Evolutionary conservation across 805 yeast species (phyloP).

Genomic region (Candida insectorum): DNA sequence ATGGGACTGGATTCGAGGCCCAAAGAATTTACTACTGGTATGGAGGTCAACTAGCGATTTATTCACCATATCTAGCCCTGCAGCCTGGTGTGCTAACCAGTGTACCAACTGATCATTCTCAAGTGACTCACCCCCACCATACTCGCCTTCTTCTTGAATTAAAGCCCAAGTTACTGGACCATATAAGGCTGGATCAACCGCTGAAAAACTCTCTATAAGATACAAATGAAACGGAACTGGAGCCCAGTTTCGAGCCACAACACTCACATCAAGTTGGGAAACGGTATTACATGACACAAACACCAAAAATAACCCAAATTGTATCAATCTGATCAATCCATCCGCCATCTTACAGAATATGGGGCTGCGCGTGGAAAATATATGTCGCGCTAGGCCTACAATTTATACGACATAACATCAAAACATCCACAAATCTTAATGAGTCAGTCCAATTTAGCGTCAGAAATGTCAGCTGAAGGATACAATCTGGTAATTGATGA

Average conservation of each 20-base stretch:
- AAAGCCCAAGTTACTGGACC: slow-evolving; percentile 24
- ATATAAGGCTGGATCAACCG: slow-evolving; percentile 34
- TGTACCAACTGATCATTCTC: slow-evolving; percentile 6
- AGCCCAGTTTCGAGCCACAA: slow-evolving; percentile 1
- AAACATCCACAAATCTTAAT: too few relatives aligned
- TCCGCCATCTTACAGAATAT: too few relatives aligned
- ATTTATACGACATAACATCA: too few relatives aligned
- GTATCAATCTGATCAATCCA: too few relatives aligned
- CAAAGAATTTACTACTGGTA: slow-evolving; percentile 43
- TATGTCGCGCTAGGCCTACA: too few relatives aligned
- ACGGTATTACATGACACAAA: too few relatives aligned
- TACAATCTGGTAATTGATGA: too few relatives aligned
- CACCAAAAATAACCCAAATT: too few relatives aligned
- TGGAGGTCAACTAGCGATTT: slow-evolving; percentile 37
- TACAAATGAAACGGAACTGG: slow-evolving; percentile 30
- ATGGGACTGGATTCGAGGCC: slow-evolving; percentile 68
- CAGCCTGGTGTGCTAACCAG: slow-evolving; percentile 2
- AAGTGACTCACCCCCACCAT: slow-evolving; percentile 9
- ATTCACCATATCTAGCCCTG: slow-evolving; percentile 10
- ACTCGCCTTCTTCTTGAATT: slow-evolving; percentile 12
- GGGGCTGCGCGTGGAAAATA: too few relatives aligned
- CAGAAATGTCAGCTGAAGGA: too few relatives aligned
- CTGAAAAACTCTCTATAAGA: slow-evolving; percentile 39
- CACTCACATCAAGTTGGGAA: too few relatives aligned
- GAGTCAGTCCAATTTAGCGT: too few relatives aligned